Evolutionary conservation across 2,329 filamentous ascomycete genomes (phyloP).

Genomic region (Dactylellina leptospora): DNA sequence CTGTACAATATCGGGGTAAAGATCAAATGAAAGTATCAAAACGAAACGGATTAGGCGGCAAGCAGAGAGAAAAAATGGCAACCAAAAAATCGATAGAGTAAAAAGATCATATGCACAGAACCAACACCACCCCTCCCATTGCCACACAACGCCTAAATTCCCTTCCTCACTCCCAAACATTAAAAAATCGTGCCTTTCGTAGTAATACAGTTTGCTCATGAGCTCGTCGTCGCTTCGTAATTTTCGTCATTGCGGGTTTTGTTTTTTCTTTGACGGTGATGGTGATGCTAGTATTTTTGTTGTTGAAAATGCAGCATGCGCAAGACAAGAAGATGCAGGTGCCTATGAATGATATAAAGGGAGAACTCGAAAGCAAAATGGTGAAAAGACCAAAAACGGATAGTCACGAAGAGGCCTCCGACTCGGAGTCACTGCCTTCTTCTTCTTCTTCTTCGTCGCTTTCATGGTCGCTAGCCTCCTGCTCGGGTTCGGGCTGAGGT

Average conservation of each 20-base stretch:
- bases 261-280: slow-evolving; percentile 29
- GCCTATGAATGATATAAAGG: slow-evolving; percentile 33
- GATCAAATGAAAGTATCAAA: slow-evolving; percentile 17
- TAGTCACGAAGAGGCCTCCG: slow-evolving; percentile 37
- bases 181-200: slow-evolving; percentile 40
- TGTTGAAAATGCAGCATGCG: slow-evolving; percentile 28
- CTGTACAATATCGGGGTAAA: slow-evolving; percentile 23
- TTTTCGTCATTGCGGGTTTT: slow-evolving; percentile 35
- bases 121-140: slow-evolving; percentile 44
- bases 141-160: slow-evolving; percentile 44
- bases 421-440: slow-evolving; percentile 34
- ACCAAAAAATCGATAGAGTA: not conserved
- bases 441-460: slow-evolving; percentile 35
- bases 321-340: slow-evolving; percentile 39
- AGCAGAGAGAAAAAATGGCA: slow-evolving; percentile 11
- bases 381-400: slow-evolving; percentile 25
- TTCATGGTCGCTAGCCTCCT: slow-evolving; percentile 28
- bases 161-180: slow-evolving; percentile 34
- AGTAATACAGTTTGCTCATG: slow-evolving; percentile 50
- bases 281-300: slow-evolving; percentile 21
- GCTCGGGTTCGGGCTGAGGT: slow-evolving; percentile 32
- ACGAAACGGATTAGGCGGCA: slow-evolving; percentile 19
- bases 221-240: slow-evolving; percentile 46
- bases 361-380: slow-evolving; percentile 41
- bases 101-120: slow-evolving; percentile 38